Evolutionary conservation across 2,329 filamentous ascomycete genomes (phyloP).

Genomic region (Talaromyces atroroseus): DNA sequence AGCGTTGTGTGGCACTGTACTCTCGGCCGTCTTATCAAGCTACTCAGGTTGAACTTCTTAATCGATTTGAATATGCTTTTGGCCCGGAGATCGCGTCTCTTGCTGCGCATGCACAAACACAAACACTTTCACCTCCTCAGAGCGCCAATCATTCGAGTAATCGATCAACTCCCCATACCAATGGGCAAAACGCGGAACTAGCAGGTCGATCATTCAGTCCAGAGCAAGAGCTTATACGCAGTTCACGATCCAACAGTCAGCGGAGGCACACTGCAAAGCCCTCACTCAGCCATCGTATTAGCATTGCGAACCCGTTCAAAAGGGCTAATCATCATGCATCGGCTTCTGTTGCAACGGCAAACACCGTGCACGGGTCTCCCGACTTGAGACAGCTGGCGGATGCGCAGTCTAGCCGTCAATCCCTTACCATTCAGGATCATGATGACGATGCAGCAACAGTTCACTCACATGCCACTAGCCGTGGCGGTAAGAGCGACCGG

Average conservation of each 20-base stretch:
- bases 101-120: slow-evolving; percentile 24
- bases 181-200: slow-evolving; percentile 18
- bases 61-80: slow-evolving; percentile 40
- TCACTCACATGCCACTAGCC: slow-evolving; percentile 32
- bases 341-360: slow-evolving; percentile 30
- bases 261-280: slow-evolving; percentile 29
- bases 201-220: slow-evolving; percentile 28
- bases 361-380: slow-evolving; percentile 19
- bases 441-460: slow-evolving; percentile 35
- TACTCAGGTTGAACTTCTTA: slow-evolving; percentile 34
- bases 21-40: slow-evolving; percentile 53
- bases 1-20: slow-evolving; percentile 70
- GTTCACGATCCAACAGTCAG: slow-evolving; percentile 25
- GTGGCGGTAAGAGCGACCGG: slow-evolving; percentile 31
- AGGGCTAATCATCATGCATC: slow-evolving; percentile 32
- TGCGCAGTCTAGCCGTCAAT: slow-evolving; percentile 20
- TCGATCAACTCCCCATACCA: slow-evolving; percentile 24
- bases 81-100: slow-evolving; percentile 62
- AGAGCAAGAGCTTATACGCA: slow-evolving; percentile 31
- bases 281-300: slow-evolving; percentile 37
- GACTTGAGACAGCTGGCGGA: slow-evolving; percentile 20
- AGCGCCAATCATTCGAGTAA: slow-evolving; percentile 22
- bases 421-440: slow-evolving; percentile 11
- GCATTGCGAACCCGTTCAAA: slow-evolving; percentile 41
- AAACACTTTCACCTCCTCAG: slow-evolving; percentile 41